Conservation (phyloP, 352 stramenopile genomes). For the Globisporangium nagaii region DNA sequence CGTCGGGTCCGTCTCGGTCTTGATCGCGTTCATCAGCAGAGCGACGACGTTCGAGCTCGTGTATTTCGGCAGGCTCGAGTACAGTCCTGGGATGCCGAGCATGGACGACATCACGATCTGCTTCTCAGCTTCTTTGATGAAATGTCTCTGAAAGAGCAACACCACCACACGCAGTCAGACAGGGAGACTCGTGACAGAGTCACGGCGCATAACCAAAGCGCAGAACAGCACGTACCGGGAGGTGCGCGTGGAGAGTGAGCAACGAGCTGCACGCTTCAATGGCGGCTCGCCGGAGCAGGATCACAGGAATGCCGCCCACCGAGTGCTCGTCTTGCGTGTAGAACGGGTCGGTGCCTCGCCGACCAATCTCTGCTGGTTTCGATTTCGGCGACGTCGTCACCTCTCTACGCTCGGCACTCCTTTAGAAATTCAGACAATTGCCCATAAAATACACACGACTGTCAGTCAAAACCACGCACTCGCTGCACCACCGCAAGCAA, state of each 20-base stretch:
- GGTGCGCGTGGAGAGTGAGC: constrained; percentile 74
- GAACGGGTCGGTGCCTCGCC: constrained; percentile 38
- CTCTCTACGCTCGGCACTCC: constrained; percentile 30
- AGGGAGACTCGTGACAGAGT: background rate
- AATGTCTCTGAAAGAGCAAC: constrained; percentile 24
- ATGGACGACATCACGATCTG: constrained; percentile 61
- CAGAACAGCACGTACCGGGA: constrained; percentile 34
- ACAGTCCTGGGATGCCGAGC: constrained; percentile 58
- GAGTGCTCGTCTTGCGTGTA: constrained; percentile 57
- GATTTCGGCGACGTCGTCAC: constrained; percentile 18
- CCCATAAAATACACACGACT: background rate
- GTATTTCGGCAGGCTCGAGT: constrained; percentile 78
- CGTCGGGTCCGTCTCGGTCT: constrained; percentile 73
- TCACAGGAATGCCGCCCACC: constrained; percentile 65
- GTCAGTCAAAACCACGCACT: background rate
- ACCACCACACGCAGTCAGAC: background rate
- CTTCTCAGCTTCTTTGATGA: constrained; percentile 80
- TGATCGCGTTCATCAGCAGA: constrained; percentile 77
- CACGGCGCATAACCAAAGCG: background rate
- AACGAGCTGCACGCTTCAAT: constrained; percentile 81
- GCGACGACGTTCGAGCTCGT: constrained; percentile 83
- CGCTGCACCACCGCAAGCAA: background rate
- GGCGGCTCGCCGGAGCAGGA: constrained; percentile 64
- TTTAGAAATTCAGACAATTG: background rate
- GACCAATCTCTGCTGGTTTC: constrained; percentile 24